These are phyloP conservation scores for Curvularia sp. DNA, from an alignment of 2,329 filamentous ascomycete genomes.

Conservation along the genomic window DNA sequence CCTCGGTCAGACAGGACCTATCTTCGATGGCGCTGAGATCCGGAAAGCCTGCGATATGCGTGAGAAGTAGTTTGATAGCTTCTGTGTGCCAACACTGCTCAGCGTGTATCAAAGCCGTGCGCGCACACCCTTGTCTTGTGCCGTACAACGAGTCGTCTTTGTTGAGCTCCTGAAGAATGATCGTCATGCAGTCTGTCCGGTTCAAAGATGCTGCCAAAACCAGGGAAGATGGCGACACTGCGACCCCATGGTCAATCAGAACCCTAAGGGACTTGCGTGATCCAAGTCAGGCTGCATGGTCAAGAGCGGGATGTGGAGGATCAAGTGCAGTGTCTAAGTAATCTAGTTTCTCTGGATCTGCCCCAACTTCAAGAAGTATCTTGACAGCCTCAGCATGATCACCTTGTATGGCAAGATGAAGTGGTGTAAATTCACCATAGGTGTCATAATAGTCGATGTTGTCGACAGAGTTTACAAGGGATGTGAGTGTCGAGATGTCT, in stretches of 20 bases:
- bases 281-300: slow-evolving; percentile 1
- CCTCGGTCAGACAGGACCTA: background rate
- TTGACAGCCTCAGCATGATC: slow-evolving; percentile 13
- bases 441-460: slow-evolving; percentile 3
- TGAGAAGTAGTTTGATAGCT: slow-evolving; percentile 1
- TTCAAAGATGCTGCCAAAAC: background rate
- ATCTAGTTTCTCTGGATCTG: slow-evolving; percentile 7
- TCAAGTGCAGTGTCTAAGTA: slow-evolving; percentile 2
- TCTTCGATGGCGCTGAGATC: background rate
- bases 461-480: background rate
- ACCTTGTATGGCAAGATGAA: slow-evolving; percentile 12
- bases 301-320: background rate
- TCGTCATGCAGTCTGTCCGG: background rate
- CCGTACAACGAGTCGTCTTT: background rate
- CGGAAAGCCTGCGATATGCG: background rate
- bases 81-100: slow-evolving; percentile 1
- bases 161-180: slow-evolving; percentile 1
- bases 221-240: background rate
- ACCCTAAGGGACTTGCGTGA: background rate
- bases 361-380: slow-evolving; percentile 10
- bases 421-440: slow-evolving; percentile 3
- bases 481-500: background rate
- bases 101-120: background rate
- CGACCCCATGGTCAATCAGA: background rate
- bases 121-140: background rate